These are phyloP conservation scores for Pleurotus sapidus DNA, from an alignment of 768 basidiomycete genomes.

Conservation along the genomic window DNA sequence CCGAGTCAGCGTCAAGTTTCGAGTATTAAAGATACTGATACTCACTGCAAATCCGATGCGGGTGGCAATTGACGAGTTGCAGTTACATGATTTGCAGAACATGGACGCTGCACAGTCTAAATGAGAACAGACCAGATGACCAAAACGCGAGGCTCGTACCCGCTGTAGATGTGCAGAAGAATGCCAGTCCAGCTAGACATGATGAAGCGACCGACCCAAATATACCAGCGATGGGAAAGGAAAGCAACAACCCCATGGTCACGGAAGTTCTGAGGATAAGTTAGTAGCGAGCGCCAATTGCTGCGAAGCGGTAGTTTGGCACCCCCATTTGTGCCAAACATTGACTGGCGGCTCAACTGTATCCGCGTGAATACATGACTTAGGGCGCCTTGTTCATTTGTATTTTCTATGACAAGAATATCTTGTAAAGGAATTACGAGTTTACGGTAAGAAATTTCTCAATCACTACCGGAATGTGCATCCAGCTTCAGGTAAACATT, in stretches of 20 bases:
- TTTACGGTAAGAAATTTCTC: too few species aligned
- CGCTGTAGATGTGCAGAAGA: slow-evolving; percentile 84
- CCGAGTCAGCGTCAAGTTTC: background rate
- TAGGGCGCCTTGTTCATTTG: too few species aligned
- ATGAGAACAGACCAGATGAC: slow-evolving; percentile 8
- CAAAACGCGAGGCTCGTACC: slow-evolving; percentile 35
- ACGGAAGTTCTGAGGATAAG: background rate
- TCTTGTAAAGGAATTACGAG: too few species aligned
- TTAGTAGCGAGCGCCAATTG: background rate
- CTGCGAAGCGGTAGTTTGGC: background rate
- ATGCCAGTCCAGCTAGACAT: slow-evolving; percentile 78
- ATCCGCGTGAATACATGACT: too few species aligned
- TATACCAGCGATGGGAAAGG: slow-evolving; percentile 67
- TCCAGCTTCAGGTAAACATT: too few species aligned
- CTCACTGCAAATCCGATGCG: slow-evolving; percentile 92
- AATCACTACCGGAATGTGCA: too few species aligned
- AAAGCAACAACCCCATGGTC: slow-evolving; percentile 71
- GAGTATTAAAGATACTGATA: slow-evolving; percentile 2
- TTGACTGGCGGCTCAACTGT: too few species aligned
- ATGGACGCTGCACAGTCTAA: slow-evolving; percentile 65
- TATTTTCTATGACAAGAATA: too few species aligned
- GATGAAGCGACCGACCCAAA: slow-evolving; percentile 76
- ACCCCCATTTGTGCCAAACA: background rate
- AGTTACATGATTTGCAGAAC: slow-evolving; percentile 98
- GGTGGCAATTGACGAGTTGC: slow-evolving; percentile 97